Conservation (phyloP, 2,329 filamentous ascomycete genomes). For the Sporothrix humicola region DNA sequence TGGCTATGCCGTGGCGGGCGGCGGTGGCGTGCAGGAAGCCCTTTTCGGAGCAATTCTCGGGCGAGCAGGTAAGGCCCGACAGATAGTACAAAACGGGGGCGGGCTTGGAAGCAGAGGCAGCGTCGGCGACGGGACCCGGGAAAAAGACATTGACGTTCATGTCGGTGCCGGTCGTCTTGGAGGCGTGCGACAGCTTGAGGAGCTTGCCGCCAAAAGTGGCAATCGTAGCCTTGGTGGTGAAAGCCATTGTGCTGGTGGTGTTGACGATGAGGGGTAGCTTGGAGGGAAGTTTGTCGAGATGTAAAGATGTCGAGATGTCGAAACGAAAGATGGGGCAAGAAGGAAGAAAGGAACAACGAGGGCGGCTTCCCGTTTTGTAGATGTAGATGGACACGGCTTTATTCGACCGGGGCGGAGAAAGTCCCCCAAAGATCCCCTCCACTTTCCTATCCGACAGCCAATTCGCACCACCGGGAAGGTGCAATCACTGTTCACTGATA, state of each 20-base stretch:
- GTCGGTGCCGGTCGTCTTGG: conserved; percentile 76
- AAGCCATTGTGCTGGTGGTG: conserved; percentile 65
- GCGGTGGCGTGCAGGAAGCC: conserved; percentile 92
- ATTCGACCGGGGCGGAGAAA: conserved; percentile 25
- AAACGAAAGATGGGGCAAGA: background rate
- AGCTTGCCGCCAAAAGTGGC: conserved; percentile 92
- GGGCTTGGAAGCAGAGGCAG: conserved; percentile 58
- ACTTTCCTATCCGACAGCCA: background rate
- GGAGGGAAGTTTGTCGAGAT: background rate
- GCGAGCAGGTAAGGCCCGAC: conserved; percentile 91
- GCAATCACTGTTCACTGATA: background rate
- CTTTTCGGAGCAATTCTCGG: conserved; percentile 80
- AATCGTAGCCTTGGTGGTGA: conserved; percentile 89
- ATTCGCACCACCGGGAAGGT: conserved; percentile 3
- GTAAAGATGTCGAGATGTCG: background rate
- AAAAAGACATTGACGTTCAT: conserved; percentile 95
- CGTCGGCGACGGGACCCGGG: conserved; percentile 66
- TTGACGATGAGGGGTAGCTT: background rate
- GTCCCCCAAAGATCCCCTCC: conserved; percentile 5
- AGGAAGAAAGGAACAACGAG: too few species aligned
- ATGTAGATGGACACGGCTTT: conserved; percentile 11
- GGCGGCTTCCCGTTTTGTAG: conserved; percentile 4
- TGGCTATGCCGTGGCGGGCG: conserved; percentile 79
- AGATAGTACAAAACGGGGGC: conserved; percentile 91
- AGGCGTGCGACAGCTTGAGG: conserved; percentile 88